Conservation (phyloP, 75 land plant species). For the Azolla pinnata region DNA sequence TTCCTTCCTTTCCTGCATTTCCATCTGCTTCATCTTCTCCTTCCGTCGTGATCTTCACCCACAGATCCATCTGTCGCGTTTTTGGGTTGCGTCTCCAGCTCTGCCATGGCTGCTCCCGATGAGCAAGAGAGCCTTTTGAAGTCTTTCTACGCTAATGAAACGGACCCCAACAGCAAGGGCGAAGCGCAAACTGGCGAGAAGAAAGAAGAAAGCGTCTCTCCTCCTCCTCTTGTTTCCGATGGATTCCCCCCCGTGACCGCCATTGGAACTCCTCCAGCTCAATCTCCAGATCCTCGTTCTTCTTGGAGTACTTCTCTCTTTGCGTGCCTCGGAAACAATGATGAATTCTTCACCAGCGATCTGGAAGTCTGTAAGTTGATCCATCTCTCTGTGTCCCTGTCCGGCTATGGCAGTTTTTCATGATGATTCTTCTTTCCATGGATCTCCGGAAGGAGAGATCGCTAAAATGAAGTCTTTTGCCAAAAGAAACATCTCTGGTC, state of each 20-base stretch:
- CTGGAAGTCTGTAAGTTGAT: conserved; percentile 79
- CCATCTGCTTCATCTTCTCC: neutral
- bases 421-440: neutral
- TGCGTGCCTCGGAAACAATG: conserved; percentile 63
- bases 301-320: conserved; percentile 54
- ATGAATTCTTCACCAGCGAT: conserved; percentile 81
- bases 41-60: neutral
- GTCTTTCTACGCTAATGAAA: conserved; percentile 16
- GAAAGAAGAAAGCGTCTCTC: no score
- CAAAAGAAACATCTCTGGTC: no score
- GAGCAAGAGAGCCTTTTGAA: conserved; percentile 8
- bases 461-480: neutral
- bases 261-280: conserved; percentile 42
- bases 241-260: conserved; percentile 52
- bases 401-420: neutral
- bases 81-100: neutral
- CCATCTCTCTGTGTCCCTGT: neutral
- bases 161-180: conserved; percentile 18
- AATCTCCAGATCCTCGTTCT: conserved; percentile 19
- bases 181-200: conserved; percentile 8
- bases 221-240: no score
- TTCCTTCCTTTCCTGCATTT: conserved; percentile 3
- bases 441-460: neutral
- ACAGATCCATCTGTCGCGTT: neutral
- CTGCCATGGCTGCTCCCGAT: conserved; percentile 1